phyloP scores from a whole-genome alignment of 2,329 filamentous ascomycete genomes.

The Cladosporium austrohemisphaericum region DNA sequence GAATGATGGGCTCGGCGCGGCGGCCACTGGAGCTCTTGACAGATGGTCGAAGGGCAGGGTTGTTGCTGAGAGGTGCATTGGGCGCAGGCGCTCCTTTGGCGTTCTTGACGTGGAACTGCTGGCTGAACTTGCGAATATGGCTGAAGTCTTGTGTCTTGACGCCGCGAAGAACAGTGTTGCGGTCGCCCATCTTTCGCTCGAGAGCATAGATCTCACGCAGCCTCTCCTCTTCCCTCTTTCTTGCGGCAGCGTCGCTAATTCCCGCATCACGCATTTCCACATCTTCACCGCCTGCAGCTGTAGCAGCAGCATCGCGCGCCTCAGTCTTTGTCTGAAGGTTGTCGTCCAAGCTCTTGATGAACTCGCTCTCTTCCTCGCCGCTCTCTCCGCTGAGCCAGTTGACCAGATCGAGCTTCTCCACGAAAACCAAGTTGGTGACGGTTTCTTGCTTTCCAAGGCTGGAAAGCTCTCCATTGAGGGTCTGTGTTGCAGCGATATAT shows the following conservation, averaged over 20 bases:
- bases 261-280: conserved; percentile 40
- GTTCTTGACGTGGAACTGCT: conserved; percentile 30
- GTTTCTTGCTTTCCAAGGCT: conserved; percentile 55
- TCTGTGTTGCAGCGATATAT: conserved; percentile 79
- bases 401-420: conserved; percentile 85
- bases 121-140: conserved; percentile 72
- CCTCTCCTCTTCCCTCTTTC: conserved; percentile 71
- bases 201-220: conserved; percentile 85
- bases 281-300: conserved; percentile 32
- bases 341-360: conserved; percentile 78
- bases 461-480: conserved; percentile 71
- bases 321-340: conserved; percentile 53
- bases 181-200: conserved; percentile 86
- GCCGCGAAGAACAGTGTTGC: conserved; percentile 81
- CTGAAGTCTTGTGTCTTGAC: conserved; percentile 92
- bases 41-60: conserved; percentile 35
- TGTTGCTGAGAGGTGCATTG: conserved; percentile 44
- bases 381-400: conserved; percentile 89
- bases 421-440: conserved; percentile 85
- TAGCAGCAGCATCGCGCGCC: conserved; percentile 47
- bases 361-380: conserved; percentile 78
- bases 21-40: conserved; percentile 40
- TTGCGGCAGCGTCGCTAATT: conserved; percentile 38
- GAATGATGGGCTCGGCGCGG: conserved; percentile 79
- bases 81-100: conserved; percentile 57